Percentiles rank a stretch among this genome's conserved stretches.
Evolutionary conservation across 148 eudicot species (phyloP).

Genomic region (Camellia japonica): DNA sequence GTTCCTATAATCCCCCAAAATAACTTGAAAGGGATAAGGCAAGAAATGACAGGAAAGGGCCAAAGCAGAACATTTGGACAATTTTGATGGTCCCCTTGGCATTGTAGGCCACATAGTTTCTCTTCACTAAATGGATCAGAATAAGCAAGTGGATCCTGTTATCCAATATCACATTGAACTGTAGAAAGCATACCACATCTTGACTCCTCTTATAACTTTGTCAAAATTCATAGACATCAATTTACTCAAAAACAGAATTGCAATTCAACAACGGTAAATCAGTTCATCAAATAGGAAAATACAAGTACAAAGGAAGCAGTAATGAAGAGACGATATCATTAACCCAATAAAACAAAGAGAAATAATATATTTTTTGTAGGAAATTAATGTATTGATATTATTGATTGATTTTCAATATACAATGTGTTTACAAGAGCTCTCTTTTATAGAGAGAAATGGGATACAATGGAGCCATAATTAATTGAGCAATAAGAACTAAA

Average conservation of each 20-base stretch:
- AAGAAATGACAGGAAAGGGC: not conserved
- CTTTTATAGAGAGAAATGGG: no score
- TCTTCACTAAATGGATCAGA: slow-evolving; percentile 8
- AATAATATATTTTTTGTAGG: no score
- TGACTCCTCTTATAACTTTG: not conserved
- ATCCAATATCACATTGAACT: slow-evolving; percentile 3
- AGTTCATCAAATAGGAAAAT: not conserved
- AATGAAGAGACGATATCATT: not conserved
- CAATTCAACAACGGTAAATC: not conserved
- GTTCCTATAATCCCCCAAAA: no score
- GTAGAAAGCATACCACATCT: not conserved
- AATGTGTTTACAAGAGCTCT: no score
- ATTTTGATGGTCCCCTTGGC: slow-evolving; percentile 15
- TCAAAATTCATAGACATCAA: not conserved
- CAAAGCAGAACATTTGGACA: not conserved
- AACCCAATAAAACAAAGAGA: no score
- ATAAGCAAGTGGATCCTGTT: not conserved
- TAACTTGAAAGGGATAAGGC: slow-evolving; percentile 4
- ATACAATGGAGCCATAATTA: no score
- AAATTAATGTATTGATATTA: no score
- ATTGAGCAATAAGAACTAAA: no score
- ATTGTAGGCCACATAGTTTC: slow-evolving; percentile 1
- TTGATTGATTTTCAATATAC: no score
- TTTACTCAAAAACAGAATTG: not conserved
- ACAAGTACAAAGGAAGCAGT: not conserved